A percentile compares a stretch with the other conserved stretches of the same genome.
phyloP scores from a whole-genome alignment of 345 rosid species.

The Sonneratia caseolaris region DNA sequence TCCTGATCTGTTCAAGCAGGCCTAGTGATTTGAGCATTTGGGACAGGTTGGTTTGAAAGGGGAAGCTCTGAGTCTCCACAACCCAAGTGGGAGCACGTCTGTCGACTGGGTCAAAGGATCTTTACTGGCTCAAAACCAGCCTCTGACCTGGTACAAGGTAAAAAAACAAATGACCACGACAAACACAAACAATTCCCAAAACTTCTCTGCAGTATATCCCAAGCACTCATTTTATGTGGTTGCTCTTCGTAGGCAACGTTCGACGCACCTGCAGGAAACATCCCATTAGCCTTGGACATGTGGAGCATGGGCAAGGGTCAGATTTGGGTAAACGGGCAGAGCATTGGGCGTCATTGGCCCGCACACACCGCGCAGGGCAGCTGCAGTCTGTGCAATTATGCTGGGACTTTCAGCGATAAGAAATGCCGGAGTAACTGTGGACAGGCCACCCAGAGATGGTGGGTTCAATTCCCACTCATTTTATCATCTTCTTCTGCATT shows the following conservation, averaged over 20 bases:
- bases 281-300: conserved; percentile 85
- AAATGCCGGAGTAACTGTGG: conserved; percentile 68
- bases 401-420: conserved; percentile 36
- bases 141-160: conserved; percentile 88
- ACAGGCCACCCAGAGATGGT: conserved; percentile 78
- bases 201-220: not conserved
- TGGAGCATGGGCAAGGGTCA: conserved; percentile 73
- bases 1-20: not conserved
- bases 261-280: conserved; percentile 46
- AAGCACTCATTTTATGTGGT: not conserved
- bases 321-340: conserved; percentile 78
- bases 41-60: conserved; percentile 67
- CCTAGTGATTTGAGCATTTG: not conserved
- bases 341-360: conserved; percentile 84
- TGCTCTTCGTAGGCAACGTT: conserved; percentile 45
- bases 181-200: not conserved
- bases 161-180: conserved; percentile 1
- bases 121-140: conserved; percentile 42
- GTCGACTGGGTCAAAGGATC: conserved; percentile 79
- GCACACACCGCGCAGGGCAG: conserved; percentile 53
- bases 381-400: conserved; percentile 67
- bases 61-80: conserved; percentile 60
- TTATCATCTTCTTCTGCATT: not conserved
- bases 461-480: not conserved
- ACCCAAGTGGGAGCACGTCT: conserved; percentile 45